These are phyloP conservation scores for Heterobasidion parviporum DNA, from an alignment of 1,284 basidiomycete genomes.

Conservation along the genomic window DNA sequence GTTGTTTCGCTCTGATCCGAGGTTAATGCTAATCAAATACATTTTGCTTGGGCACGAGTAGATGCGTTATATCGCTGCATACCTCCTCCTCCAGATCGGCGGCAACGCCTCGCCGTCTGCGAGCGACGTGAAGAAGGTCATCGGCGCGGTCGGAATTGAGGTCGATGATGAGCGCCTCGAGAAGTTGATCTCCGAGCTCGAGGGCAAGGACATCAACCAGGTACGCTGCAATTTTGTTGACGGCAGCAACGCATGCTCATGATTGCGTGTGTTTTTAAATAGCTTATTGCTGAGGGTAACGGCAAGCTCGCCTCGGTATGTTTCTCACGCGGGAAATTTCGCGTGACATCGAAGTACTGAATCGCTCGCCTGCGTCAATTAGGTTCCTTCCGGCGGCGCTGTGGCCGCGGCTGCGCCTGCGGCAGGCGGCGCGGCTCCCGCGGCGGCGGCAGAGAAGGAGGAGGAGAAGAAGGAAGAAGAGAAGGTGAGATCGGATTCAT, in stretches of 20 bases:
- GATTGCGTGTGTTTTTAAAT: conserved; percentile 2
- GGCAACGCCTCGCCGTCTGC: conserved; percentile 89
- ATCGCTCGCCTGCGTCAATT: conserved; percentile 10
- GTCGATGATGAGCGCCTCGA: conserved; percentile 79
- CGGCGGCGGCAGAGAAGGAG: conserved; percentile 61
- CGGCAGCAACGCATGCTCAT: neutral
- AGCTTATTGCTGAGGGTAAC: conserved; percentile 91
- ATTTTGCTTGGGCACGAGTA: conserved; percentile 21
- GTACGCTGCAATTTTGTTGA: conserved; percentile 32
- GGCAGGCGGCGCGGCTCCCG: conserved; percentile 57
- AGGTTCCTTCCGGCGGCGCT: conserved; percentile 79
- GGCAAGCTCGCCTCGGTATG: conserved; percentile 91
- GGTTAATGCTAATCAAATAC: conserved; percentile 8
- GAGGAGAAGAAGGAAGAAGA: conserved; percentile 72
- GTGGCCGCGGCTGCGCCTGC: conserved; percentile 47
- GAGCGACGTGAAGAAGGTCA: conserved; percentile 85
- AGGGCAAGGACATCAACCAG: conserved; percentile 85
- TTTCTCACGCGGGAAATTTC: conserved; percentile 22
- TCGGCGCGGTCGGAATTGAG: conserved; percentile 85
- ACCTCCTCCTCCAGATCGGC: conserved; percentile 94
- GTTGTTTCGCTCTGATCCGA: neutral
- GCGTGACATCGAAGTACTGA: neutral
- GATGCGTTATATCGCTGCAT: conserved; percentile 98
- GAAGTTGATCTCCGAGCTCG: conserved; percentile 87
- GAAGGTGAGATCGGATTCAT: conserved; percentile 42